Conservation (phyloP, 257 asterid species). For the Coffea eugenioides region DNA sequence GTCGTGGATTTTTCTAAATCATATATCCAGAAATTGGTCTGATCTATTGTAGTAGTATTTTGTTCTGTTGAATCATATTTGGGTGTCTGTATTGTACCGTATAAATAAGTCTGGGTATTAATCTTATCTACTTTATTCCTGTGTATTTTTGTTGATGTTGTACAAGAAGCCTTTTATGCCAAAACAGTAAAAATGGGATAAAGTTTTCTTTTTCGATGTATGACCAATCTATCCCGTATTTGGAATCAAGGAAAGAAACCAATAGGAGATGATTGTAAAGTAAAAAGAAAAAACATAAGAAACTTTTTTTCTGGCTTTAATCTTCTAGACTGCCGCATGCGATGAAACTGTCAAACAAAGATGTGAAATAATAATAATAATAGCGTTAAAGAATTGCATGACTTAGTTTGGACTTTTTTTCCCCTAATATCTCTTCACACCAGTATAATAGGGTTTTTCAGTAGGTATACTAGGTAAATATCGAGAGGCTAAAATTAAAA, state of each 20-base stretch:
- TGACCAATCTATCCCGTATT: neutral
- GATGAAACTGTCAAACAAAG: neutral
- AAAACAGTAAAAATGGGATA: neutral
- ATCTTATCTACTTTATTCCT: neutral
- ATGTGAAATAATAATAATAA: no score
- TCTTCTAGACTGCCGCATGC: neutral
- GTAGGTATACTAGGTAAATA: no score
- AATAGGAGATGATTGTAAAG: neutral
- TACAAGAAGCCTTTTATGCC: neutral
- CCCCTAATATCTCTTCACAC: no score
- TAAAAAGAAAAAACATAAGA: neutral
- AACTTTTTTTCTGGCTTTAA: neutral
- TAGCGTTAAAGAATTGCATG: neutral
- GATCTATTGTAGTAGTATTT: neutral
- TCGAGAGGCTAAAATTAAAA: no score
- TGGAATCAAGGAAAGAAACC: neutral
- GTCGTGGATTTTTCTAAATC: constrained; percentile 16
- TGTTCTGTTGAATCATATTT: neutral
- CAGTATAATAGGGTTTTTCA: no score
- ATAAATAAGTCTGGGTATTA: neutral
- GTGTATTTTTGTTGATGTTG: neutral
- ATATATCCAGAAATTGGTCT: neutral
- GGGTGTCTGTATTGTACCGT: neutral
- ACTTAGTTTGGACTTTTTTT: neutral
- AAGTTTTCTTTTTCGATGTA: neutral